Conservation (phyloP, 2,329 filamentous ascomycete genomes). For the Diplocarpon rosae region DNA sequence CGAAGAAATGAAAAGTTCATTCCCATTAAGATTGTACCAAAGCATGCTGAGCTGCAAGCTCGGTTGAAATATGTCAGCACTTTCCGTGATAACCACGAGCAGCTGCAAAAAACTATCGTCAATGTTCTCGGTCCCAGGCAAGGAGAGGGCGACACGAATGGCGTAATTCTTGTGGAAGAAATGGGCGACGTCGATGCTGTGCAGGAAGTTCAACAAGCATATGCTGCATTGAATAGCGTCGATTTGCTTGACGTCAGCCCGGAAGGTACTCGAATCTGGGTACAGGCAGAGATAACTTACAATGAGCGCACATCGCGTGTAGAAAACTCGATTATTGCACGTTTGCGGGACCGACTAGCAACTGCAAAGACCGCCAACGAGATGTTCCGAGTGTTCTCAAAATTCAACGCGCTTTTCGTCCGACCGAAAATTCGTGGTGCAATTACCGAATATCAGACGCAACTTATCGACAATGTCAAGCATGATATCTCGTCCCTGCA, state of each 20-base stretch:
- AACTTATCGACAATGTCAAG: constrained; percentile 96
- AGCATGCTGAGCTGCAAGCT: constrained; percentile 80
- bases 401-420: constrained; percentile 98
- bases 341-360: constrained; percentile 80
- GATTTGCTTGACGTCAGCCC: constrained; percentile 86
- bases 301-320: constrained; percentile 95
- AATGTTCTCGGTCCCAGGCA: constrained; percentile 81
- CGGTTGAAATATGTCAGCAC: constrained; percentile 87
- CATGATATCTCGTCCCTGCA: constrained; percentile 88
- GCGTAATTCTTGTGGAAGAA: constrained; percentile 71
- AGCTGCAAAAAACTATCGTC: constrained; percentile 89
- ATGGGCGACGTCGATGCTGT: constrained; percentile 96
- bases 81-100: constrained; percentile 95
- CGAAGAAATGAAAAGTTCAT: constrained; percentile 97
- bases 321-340: constrained; percentile 96
- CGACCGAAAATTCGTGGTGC: constrained; percentile 97
- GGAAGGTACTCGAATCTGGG: constrained; percentile 85
- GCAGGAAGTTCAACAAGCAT: constrained; percentile 90
- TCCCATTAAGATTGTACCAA: constrained; percentile 86
- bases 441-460: constrained; percentile 95
- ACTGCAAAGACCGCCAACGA: constrained; percentile 96
- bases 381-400: constrained; percentile 99
- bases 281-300: constrained; percentile 88
- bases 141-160: constrained; percentile 47
- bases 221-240: constrained; percentile 86